Evolutionary conservation across 768 basidiomycete species (phyloP), one percentile per base, ranked within the genome.

Genomic region (Psilocybe cubensis): DNA sequence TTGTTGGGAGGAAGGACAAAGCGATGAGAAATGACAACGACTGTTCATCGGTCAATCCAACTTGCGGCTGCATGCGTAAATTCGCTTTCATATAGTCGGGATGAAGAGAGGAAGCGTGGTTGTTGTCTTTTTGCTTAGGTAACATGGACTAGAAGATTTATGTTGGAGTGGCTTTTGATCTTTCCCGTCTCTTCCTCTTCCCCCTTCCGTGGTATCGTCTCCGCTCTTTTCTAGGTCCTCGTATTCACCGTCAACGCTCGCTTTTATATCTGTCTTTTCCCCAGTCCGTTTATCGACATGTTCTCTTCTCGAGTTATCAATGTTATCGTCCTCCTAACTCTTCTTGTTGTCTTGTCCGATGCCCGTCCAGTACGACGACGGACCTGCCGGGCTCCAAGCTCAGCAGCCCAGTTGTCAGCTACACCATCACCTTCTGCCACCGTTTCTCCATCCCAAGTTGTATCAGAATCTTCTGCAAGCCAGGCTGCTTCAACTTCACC

Each of bases 221-320:
- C 61, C 48, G 54, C 60, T 42, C 29, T 35, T 52, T 41, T 40
- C 14, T 41, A 48, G 31, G 24, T 57, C 40, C 29, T 41, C 21
- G 51, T 46, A 41, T 38, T 38, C 35, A 38, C 12, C 14, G n/a
- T 38, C 35, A 5, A 38, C 35, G 35, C 24, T 35, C 55, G 56
- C 48, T 49, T 56, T 44, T 44, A 33, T 58, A 25, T 47, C 50
- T 54, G 56, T 43, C 53, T 40, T 56, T 58, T 41, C 63, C 56
- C 20, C 21, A 25, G 44, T 4, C 12, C 14, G 27, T 51, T 57
- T 59, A 40, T 55, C 50, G 59, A 54, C 57, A 67, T 74, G 73
- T 64, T 66, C 60, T 53, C 69, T 31, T 54, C 63, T 14, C 60
- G 65, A 53, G 62, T 66, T 53, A 53, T 70, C 63, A 27, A 29